Evolutionary conservation across 2,329 filamentous ascomycete genomes (phyloP), one percentile per base, ranked within the genome.

Genomic region (Thielaviopsis cerberus): DNA sequence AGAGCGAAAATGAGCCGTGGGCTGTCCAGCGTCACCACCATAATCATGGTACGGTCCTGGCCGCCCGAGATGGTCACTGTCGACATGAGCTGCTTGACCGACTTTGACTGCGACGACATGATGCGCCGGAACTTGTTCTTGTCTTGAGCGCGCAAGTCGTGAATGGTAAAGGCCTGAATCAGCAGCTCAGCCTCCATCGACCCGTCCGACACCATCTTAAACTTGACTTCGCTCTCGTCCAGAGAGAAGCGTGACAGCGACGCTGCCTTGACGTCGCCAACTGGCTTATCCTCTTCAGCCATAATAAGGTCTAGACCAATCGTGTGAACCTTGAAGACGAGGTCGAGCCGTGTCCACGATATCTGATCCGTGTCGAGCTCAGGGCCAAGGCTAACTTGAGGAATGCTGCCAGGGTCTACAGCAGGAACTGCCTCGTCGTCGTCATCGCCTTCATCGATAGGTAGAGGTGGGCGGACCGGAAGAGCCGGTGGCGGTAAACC

Each of bases 61-160:
- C 89, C 89, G 17, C 89, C 87, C 0, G 90, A 89, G 70, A 98
- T 94, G 0, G 90, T 94, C 3, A 98, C 74, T 67, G 86, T 96
- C 20, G 92, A 92, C 92, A 98, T 98, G 66, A 98, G 90, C 65
- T 99, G 94, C 68, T 97, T 90, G 52, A 92, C 89, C 58, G 90
- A 85, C 64, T 89, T 91, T 69, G 96, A 97, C 66, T 90, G 89
- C 58, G 94, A 83, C 1, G 90, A 90, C 92, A 98, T 97, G 71
- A 98, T 96, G 69, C 91, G 94, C 55, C 89, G 82, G 76, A 94
- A 99, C 67, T 94, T 96, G 73, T 96, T 98, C 4, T 85, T 86
- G 64, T 94, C 90, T 57, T 81, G 80, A 4, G 82, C 83, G n/a
- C 94, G 83, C 62, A 86, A 96, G 68, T 99, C 92, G 58, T 87